Conservation (phyloP, 768 basidiomycete species). For the Sporobolomyces pararoseus region DNA sequence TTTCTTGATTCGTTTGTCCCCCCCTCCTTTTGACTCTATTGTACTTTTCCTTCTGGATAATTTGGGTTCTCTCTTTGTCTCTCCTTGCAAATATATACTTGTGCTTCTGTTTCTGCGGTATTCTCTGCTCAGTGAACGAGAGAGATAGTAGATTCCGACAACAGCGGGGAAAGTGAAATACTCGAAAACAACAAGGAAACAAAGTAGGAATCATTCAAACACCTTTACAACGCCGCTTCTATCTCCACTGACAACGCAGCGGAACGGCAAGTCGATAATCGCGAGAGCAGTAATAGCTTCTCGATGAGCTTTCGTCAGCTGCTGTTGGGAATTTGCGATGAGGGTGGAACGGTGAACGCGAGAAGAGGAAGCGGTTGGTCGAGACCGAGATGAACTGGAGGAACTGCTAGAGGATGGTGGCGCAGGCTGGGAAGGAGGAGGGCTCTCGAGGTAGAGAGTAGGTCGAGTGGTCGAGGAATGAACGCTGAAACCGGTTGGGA, state of each 20-base stretch:
- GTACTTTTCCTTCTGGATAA: background rate
- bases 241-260: slow-evolving; percentile 90
- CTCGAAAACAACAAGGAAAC: background rate
- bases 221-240: slow-evolving; percentile 84
- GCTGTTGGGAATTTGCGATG: slow-evolving; percentile 77
- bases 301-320: slow-evolving; percentile 78
- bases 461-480: slow-evolving; percentile 49
- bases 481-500: slow-evolving; percentile 10
- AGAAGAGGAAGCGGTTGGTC: slow-evolving; percentile 45
- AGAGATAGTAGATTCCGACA: background rate
- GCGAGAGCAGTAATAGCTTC: slow-evolving; percentile 81
- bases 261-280: slow-evolving; percentile 86
- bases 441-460: slow-evolving; percentile 51
- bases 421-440: slow-evolving; percentile 58
- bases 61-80: background rate
- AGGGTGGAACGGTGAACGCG: slow-evolving; percentile 66
- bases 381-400: slow-evolving; percentile 8
- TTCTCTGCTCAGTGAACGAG: background rate
- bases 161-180: background rate
- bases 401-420: slow-evolving; percentile 47
- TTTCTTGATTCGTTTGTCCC: background rate
- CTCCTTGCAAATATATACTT: background rate
- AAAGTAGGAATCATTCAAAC: slow-evolving; percentile 49
- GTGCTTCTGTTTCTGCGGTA: background rate
- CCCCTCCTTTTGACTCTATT: background rate